These are phyloP conservation scores for Pseudodiploospora longispora DNA, from an alignment of 2,329 filamentous ascomycete species.

Conservation along the genomic window DNA sequence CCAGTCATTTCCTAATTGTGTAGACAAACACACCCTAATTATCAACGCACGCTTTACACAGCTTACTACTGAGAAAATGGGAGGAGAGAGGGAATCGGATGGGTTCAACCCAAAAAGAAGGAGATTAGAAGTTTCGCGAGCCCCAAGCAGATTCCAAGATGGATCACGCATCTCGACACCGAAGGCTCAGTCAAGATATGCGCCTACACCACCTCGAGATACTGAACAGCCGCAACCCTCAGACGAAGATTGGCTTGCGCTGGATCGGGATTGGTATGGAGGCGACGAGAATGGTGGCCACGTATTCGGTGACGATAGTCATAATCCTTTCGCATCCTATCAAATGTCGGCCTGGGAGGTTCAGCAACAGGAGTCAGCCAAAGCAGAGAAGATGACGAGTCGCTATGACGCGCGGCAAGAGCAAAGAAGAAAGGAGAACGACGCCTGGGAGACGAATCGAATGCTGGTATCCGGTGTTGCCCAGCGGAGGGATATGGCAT, in stretches of 20 bases:
- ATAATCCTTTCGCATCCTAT: conserved; percentile 80
- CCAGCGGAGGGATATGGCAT: conserved; percentile 72
- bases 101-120: conserved; percentile 33
- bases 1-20: not conserved
- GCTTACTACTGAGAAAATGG: conserved; percentile 18
- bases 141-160: conserved; percentile 21
- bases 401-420: conserved; percentile 61
- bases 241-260: conserved; percentile 61
- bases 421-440: conserved; percentile 87
- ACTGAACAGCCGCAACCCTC: conserved; percentile 50
- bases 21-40: not conserved
- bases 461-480: conserved; percentile 97
- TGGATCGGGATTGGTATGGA: conserved; percentile 90
- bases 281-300: conserved; percentile 76
- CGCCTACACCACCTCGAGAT: conserved; percentile 29
- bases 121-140: conserved; percentile 25
- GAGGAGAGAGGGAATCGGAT: conserved; percentile 27
- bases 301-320: conserved; percentile 82
- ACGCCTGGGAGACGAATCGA: conserved; percentile 97
- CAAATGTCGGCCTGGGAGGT: conserved; percentile 66
- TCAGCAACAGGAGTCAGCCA: conserved; percentile 68
- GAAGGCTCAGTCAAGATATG: conserved; percentile 30
- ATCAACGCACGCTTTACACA: not conserved
- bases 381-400: conserved; percentile 72
- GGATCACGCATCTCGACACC: conserved; percentile 26